phyloP scores from a whole-genome alignment of 345 rosid genomes.

The Citrus unshiu region DNA sequence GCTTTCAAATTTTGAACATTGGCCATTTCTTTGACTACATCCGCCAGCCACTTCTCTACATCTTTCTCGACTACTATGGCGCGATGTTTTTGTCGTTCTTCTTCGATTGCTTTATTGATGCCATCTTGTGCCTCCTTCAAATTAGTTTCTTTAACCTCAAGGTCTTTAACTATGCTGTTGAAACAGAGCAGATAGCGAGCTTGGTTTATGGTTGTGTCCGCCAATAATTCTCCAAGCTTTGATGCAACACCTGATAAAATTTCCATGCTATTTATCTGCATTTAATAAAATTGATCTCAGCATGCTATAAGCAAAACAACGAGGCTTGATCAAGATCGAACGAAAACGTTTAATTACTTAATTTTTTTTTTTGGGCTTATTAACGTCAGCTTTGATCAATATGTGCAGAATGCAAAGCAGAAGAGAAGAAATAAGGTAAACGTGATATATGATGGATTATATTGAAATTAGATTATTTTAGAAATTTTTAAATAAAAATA shows the following conservation, averaged over 20 bases:
- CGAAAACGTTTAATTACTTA: too few relatives aligned
- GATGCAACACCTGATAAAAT: too few relatives aligned
- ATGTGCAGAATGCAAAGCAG: neutral
- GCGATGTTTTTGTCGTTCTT: neutral
- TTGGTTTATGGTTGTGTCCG: neutral
- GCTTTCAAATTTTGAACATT: neutral
- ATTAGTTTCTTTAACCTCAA: neutral
- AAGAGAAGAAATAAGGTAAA: too few relatives aligned
- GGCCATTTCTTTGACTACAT: neutral
- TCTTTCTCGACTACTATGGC: neutral
- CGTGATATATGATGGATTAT: too few relatives aligned
- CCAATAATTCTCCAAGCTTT: too few relatives aligned
- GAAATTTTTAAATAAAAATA: too few relatives aligned
- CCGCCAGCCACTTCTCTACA: neutral
- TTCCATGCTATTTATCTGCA: too few relatives aligned
- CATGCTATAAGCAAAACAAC: neutral
- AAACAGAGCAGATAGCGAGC: neutral
- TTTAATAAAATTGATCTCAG: too few relatives aligned
- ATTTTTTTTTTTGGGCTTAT: too few relatives aligned
- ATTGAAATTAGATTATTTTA: too few relatives aligned
- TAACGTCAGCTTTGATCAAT: neutral
- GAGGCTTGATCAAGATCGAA: neutral
- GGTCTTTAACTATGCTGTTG: neutral
- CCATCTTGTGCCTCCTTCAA: neutral
- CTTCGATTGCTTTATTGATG: neutral